Evolutionary conservation across 106 monocot genomes (phyloP), one percentile per base, ranked within the genome.

Genomic region (Allium sativum): DNA sequence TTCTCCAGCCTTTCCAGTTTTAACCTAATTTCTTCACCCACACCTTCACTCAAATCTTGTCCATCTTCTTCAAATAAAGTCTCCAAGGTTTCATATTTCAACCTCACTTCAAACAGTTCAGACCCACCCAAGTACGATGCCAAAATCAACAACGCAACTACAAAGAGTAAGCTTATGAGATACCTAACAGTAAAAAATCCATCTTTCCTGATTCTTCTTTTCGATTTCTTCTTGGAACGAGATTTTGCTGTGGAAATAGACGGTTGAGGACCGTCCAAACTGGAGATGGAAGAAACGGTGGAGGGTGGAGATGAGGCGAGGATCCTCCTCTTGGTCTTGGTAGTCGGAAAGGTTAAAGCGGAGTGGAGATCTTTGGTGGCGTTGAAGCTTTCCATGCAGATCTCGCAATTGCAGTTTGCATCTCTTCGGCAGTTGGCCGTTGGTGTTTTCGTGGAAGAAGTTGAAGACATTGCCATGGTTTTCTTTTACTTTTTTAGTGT

Each of bases 361-460:
- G 78, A 75, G 46, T 72, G 79, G 67, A 95, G 86, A 70, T 95
- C 94, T 15, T 55, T 77, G 40, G 94, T 95, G 55, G 86, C 90
- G 48, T 79, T 20, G 73, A 95, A 84, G 86, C 94, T 95, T 0
- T 83, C 90, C 3, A 86, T 50, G 81, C 94, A 95, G 67, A 95
- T 90, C 18, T 84, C 79, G 74, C 90, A 95, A 46, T 72, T 51
- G 78, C 93, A 94, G 69, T 94, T 89, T 68, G 82, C 68, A 67
- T 81, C 83, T 53, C 83, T 94, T 20, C 80, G 83, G 78, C 93
- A 94, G 10, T 77, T 82, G 2, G 81, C 14, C 19, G 59, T 45
- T 9, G 60, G 16, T 14, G 40, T 22, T 44, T 10, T 48, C 48
- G 72, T 9, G 56, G 64, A 40, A 9, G 72, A 65, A 7, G 72